Conservation (phyloP, 1,139 yeast species). For the Lodderomyces metapsilosis region DNA sequence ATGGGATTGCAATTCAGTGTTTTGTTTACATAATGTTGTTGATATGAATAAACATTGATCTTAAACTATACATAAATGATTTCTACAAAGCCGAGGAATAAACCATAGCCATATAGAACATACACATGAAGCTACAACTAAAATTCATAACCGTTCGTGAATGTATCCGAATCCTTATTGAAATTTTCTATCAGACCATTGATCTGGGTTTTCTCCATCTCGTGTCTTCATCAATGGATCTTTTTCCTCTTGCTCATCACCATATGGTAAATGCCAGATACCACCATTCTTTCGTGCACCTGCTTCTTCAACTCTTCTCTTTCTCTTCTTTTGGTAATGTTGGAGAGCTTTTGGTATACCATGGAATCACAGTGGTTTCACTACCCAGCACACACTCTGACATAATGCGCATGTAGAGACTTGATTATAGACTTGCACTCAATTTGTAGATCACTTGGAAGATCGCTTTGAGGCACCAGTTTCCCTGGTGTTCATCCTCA, state of each 20-base stretch:
- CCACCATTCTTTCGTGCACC: conserved; percentile 1
- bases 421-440: too few relatives aligned
- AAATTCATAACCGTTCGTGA: not conserved
- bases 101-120: too few relatives aligned
- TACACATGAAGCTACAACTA: not conserved
- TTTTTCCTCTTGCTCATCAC: conserved; percentile 1
- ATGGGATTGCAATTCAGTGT: too few relatives aligned
- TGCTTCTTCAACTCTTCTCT: conserved; percentile 1
- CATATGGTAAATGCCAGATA: conserved; percentile 1
- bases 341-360: not conserved
- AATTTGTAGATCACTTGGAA: too few relatives aligned
- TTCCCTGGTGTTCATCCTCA: too few relatives aligned
- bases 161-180: not conserved
- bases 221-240: not conserved
- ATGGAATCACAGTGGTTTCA: not conserved
- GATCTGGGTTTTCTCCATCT: not conserved
- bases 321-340: not conserved
- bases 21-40: too few relatives aligned
- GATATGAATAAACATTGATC: too few relatives aligned
- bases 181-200: not conserved
- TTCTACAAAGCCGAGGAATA: too few relatives aligned
- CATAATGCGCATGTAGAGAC: too few relatives aligned
- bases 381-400: too few relatives aligned
- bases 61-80: too few relatives aligned
- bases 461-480: too few relatives aligned